A percentile compares a stretch with the other conserved stretches of the same genome.
phyloP scores from a whole-genome alignment of 768 basidiomycete species.

The Polyporus arcularius region DNA sequence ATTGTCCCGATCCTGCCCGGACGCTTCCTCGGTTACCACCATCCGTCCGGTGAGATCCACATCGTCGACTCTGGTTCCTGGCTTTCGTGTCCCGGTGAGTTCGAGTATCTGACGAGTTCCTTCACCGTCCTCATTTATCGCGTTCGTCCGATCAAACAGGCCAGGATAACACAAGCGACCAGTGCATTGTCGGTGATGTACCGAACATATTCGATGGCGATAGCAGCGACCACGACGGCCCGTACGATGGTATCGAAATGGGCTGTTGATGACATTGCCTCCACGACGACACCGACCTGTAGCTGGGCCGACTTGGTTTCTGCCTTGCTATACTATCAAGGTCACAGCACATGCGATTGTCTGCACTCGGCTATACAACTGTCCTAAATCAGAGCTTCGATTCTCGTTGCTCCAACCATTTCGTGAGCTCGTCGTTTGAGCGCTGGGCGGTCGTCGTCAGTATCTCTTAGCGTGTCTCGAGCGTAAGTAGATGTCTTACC shows the following conservation, averaged over 20 bases:
- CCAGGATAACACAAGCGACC: conserved; percentile 55
- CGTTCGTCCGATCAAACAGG: conserved; percentile 33
- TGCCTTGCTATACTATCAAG: too few relatives aligned
- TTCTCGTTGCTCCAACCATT: conserved; percentile 51
- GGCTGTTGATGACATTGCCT: conserved; percentile 19
- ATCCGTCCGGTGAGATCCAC: conserved; percentile 43
- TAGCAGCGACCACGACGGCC: conserved; percentile 45
- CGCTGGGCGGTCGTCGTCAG: conserved; percentile 39
- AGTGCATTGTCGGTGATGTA: conserved; percentile 59
- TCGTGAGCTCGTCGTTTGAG: conserved; percentile 54
- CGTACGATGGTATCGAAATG: conserved; percentile 29
- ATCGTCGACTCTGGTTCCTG: conserved; percentile 49
- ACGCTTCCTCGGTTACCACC: conserved; percentile 46
- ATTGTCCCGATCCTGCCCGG: conserved; percentile 35
- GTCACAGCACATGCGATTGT: too few relatives aligned
- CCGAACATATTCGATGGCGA: conserved; percentile 49
- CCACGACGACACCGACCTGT: too few relatives aligned
- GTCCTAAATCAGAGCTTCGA: conserved; percentile 11
- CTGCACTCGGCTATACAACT: too few relatives aligned
- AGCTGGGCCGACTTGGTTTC: too few relatives aligned
- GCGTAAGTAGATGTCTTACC: conserved; percentile 34
- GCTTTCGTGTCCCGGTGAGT: conserved; percentile 46
- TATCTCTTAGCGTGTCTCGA: background rate
- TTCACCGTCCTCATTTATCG: too few relatives aligned
- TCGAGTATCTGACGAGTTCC: background rate